phyloP scores from a whole-genome alignment of 2,329 filamentous ascomycete genomes.

The Colletotrichum coccodes region DNA sequence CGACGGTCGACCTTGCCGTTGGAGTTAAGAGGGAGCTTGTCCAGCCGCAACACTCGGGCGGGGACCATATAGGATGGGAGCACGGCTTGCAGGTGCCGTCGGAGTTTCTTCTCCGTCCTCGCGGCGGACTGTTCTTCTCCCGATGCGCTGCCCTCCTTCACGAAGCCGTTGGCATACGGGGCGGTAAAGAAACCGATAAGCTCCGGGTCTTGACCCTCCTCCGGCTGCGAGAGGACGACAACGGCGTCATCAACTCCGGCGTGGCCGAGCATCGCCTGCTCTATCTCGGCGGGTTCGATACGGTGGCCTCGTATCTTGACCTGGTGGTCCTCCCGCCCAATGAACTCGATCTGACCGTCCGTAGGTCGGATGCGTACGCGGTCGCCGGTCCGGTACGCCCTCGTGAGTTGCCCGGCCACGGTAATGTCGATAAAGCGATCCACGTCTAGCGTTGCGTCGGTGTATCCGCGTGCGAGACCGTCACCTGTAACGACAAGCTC shows the following conservation, averaged over 20 bases:
- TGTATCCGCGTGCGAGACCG: conserved; percentile 2
- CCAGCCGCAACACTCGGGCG: conserved; percentile 11
- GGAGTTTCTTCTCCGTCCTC: background rate
- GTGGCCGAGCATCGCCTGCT: background rate
- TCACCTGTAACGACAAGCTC: background rate
- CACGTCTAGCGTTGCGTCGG: conserved; percentile 19
- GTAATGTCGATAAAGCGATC: conserved; percentile 33
- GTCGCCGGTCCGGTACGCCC: conserved; percentile 41
- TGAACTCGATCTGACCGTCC: conserved; percentile 32
- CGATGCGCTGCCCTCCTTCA: background rate
- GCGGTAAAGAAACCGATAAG: background rate
- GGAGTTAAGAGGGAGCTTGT: conserved; percentile 30
- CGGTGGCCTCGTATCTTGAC: conserved; percentile 6
- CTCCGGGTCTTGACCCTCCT: background rate
- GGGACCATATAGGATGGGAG: conserved; percentile 36
- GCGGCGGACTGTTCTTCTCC: background rate
- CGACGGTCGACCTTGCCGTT: conserved; percentile 35
- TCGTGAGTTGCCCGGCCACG: background rate
- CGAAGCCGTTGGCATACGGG: background rate
- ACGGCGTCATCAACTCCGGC: background rate
- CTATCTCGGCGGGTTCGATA: conserved; percentile 1
- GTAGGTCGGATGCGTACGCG: conserved; percentile 8
- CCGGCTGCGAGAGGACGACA: background rate
- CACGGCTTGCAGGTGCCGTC: background rate
- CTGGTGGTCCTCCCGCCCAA: background rate